Conservation (phyloP, 176 grass and related monocot species). For the Chloris gayana region DNA sequence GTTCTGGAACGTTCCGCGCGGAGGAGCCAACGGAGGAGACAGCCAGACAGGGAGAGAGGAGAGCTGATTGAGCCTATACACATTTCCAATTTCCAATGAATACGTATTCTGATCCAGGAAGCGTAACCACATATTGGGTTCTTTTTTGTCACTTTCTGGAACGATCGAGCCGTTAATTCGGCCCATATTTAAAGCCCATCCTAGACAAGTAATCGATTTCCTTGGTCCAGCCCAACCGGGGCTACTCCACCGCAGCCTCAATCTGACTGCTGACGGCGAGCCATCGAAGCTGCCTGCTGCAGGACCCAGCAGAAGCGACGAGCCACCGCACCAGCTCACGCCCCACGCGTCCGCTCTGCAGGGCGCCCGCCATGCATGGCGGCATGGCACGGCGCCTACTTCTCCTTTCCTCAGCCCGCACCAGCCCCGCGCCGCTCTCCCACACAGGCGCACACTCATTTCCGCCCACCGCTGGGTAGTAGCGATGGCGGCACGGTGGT, state of each 20-base stretch:
- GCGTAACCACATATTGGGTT: not conserved
- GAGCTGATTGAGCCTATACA: slow-evolving; percentile 33
- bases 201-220: too few relatives aligned
- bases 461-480: not conserved
- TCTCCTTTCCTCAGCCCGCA: not conserved
- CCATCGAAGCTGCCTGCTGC: slow-evolving; percentile 12
- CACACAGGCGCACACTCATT: not conserved
- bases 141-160: not conserved
- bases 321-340: slow-evolving; percentile 47
- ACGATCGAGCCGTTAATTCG: not conserved
- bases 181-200: too few relatives aligned
- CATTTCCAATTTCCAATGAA: not conserved
- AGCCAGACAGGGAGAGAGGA: not conserved
- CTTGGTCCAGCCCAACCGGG: not conserved
- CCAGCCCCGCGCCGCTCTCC: not conserved
- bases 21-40: not conserved
- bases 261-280: not conserved
- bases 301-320: slow-evolving; percentile 29
- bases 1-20: slow-evolving; percentile 60
- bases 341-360: slow-evolving; percentile 55
- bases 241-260: not conserved
- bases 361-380: slow-evolving; percentile 53
- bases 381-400: slow-evolving; percentile 40
- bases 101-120: not conserved
- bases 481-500: slow-evolving; percentile 36